A percentile compares a stretch with the other conserved stretches of the same genome.
These are phyloP conservation scores for Phytomonas sp. DNA, from an alignment of 208 protist species.

Conservation along the genomic window DNA sequence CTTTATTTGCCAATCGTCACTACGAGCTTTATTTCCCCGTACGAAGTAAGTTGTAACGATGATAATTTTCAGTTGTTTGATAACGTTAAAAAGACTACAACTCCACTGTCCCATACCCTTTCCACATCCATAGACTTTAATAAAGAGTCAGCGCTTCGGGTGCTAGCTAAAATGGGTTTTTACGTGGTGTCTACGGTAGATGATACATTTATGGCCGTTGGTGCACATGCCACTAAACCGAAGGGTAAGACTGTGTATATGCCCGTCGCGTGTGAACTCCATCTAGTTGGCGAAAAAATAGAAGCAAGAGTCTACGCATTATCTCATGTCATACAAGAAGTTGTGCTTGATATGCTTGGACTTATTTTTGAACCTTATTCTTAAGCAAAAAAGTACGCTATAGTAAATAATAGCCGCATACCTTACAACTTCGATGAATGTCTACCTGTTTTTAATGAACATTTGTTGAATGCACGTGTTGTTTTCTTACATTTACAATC, in stretches of 20 bases:
- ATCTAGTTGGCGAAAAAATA: constrained; percentile 19
- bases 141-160: too few relatives aligned
- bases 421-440: too few relatives aligned
- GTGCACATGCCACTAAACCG: constrained; percentile 53
- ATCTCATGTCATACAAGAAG: constrained; percentile 21
- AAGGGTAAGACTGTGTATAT: constrained; percentile 48
- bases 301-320: constrained; percentile 29
- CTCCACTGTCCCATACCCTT: not conserved
- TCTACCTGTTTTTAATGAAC: too few relatives aligned
- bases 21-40: constrained; percentile 57
- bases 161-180: too few relatives aligned
- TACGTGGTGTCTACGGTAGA: not conserved
- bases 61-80: constrained; percentile 33
- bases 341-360: constrained; percentile 20
- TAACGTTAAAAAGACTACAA: constrained; percentile 21
- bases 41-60: constrained; percentile 29
- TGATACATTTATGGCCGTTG: constrained; percentile 32
- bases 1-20: constrained; percentile 55
- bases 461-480: too few relatives aligned
- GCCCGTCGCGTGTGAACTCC: constrained; percentile 48
- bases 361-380: constrained; percentile 10
- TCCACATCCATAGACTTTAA: constrained; percentile 4
- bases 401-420: not conserved
- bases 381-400: not conserved
- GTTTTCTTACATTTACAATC: not conserved